Evolutionary conservation across 768 basidiomycete genomes (phyloP).

Genomic region (Macrolepiota fuliginosa): DNA sequence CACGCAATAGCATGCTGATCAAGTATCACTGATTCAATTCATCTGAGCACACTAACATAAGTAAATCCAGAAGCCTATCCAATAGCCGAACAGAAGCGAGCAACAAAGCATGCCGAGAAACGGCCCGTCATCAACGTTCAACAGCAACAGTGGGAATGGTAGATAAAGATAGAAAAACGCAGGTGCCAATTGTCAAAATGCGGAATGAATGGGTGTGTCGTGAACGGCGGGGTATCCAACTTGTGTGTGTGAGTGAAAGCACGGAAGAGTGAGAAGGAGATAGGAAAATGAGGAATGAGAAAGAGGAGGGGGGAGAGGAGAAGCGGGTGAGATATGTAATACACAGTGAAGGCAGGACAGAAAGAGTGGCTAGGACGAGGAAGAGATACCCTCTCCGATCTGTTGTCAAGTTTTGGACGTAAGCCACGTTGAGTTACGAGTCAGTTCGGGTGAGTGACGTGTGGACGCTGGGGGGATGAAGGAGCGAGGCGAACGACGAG

Average conservation of each 20-base stretch:
- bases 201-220: neutral
- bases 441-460: neutral
- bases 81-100: neutral
- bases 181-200: conserved; percentile 5
- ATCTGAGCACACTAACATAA: neutral
- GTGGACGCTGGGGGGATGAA: neutral
- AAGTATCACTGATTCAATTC: neutral
- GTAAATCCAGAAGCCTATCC: neutral
- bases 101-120: neutral
- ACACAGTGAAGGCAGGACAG: neutral
- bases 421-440: neutral
- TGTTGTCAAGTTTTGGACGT: neutral
- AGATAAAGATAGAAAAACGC: neutral
- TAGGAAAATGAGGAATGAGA: neutral
- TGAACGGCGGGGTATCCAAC: conserved; percentile 5
- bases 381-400: neutral
- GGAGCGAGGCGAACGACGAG: neutral
- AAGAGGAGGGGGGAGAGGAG: neutral
- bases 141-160: no score
- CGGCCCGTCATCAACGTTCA: no score
- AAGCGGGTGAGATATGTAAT: neutral
- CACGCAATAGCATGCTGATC: neutral
- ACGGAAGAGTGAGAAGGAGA: neutral
- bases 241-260: neutral
- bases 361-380: neutral